These are phyloP conservation scores for Pouteria glomerata DNA, from an alignment of 148 eudicot species.

Conservation along the genomic window DNA sequence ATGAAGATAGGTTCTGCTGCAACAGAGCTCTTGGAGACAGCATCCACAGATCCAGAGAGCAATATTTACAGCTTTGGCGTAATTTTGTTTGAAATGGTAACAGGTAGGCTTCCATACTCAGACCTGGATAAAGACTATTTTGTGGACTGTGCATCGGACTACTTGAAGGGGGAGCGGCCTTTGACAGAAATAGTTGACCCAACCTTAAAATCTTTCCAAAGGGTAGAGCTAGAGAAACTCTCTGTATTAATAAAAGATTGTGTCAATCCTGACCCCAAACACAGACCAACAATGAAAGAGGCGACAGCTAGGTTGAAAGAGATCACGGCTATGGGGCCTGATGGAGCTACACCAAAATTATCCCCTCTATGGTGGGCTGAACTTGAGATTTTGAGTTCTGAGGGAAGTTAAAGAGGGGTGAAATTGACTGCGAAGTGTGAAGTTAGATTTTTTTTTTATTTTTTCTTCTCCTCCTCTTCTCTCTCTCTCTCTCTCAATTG, in stretches of 20 bases:
- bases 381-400: slow-evolving; percentile 65
- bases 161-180: slow-evolving; percentile 31
- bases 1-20: slow-evolving; percentile 52
- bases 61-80: slow-evolving; percentile 75
- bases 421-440: slow-evolving; percentile 10
- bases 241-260: slow-evolving; percentile 49
- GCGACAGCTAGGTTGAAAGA: slow-evolving; percentile 46
- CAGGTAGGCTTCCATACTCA: slow-evolving; percentile 66
- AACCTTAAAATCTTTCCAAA: slow-evolving; percentile 35
- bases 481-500: not conserved
- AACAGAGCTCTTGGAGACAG: slow-evolving; percentile 42
- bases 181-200: slow-evolving; percentile 62
- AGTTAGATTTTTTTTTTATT: not conserved
- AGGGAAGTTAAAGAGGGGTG: slow-evolving; percentile 24
- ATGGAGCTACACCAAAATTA: slow-evolving; percentile 59
- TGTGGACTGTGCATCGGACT: slow-evolving; percentile 54
- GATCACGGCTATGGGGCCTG: slow-evolving; percentile 59
- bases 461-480: not conserved
- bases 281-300: slow-evolving; percentile 64
- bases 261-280: slow-evolving; percentile 41
- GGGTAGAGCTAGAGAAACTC: slow-evolving; percentile 44
- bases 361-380: slow-evolving; percentile 98
- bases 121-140: slow-evolving; percentile 37
- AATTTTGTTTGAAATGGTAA: slow-evolving; percentile 64
- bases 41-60: slow-evolving; percentile 36